Evolutionary conservation across 306 rosid genomes (phyloP).

Genomic region (Luffa aegyptiaca): DNA sequence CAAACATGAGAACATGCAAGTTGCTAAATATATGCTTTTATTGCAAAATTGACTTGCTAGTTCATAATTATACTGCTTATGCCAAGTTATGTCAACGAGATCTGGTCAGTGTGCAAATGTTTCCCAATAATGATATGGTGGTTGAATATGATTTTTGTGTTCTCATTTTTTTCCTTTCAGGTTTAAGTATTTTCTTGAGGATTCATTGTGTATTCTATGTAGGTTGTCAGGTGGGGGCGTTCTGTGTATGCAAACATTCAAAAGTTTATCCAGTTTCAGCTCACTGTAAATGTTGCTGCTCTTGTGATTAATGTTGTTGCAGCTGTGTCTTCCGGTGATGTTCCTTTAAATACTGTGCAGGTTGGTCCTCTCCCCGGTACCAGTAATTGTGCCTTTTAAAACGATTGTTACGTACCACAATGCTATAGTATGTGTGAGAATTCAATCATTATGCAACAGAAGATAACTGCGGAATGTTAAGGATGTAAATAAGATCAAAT

Average conservation of each 20-base stretch:
- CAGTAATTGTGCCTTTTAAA: neutral
- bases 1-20: neutral
- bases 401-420: neutral
- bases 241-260: conserved; percentile 98
- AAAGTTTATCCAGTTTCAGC: conserved; percentile 96
- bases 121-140: neutral
- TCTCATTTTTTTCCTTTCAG: neutral
- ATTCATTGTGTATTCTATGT: conserved; percentile 8
- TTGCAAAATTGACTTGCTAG: neutral
- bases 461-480: neutral
- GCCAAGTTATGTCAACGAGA: neutral
- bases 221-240: conserved; percentile 99
- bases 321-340: conserved; percentile 64
- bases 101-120: neutral
- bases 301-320: conserved; percentile 94
- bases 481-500: neutral
- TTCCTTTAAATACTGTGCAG: conserved; percentile 95
- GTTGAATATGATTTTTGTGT: neutral
- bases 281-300: conserved; percentile 95
- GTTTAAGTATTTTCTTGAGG: conserved; percentile 3
- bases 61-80: neutral
- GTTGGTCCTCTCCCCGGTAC: conserved; percentile 25
- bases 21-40: neutral
- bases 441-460: neutral
- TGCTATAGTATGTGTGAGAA: neutral